Percentiles rank a stretch among this genome's conserved stretches.
Evolutionary conservation across 495 filamentous ascomycete species (phyloP).

Genomic region (Aspergillus cristatus): DNA sequence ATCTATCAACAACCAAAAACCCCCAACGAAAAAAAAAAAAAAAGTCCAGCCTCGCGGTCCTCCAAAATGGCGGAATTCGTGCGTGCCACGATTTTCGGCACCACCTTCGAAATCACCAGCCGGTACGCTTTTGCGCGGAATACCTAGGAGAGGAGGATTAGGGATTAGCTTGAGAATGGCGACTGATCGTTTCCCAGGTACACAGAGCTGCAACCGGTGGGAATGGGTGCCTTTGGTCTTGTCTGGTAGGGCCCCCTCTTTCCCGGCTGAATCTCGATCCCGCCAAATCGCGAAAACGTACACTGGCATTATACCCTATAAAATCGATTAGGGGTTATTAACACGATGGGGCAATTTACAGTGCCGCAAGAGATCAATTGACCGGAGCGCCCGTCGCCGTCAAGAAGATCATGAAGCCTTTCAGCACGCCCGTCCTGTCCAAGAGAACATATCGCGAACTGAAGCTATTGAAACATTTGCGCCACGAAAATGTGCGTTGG

Average conservation of each 20-base stretch:
- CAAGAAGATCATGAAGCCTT: constrained; percentile 99
- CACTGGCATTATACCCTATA: too few relatives aligned
- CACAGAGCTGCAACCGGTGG: constrained; percentile 94
- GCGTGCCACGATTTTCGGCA: constrained; percentile 97
- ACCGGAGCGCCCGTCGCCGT: constrained; percentile 91
- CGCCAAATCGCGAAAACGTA: not conserved
- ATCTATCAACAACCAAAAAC: too few relatives aligned
- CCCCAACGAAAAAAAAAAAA: not conserved
- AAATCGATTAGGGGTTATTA: too few relatives aligned
- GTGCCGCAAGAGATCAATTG: constrained; percentile 95
- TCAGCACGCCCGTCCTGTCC: constrained; percentile 93
- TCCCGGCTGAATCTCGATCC: constrained; percentile 2
- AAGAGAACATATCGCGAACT: constrained; percentile 96
- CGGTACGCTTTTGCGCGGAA: constrained; percentile 48
- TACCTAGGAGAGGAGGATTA: not conserved
- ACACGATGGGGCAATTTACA: constrained; percentile 24
- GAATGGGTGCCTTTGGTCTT: constrained; percentile 97
- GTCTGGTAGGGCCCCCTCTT: constrained; percentile 63
- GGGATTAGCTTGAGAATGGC: not conserved
- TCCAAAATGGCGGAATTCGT: constrained; percentile 93
- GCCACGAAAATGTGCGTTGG: constrained; percentile 79
- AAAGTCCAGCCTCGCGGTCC: constrained; percentile 7
- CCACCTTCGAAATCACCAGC: constrained; percentile 99
- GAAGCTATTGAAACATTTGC: constrained; percentile 93
- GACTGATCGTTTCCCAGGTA: constrained; percentile 51